Percentiles rank a stretch among this genome's conserved stretches.
Evolutionary conservation across 805 yeast genomes (phyloP).

Genomic region (Candida vartiovaarae): DNA sequence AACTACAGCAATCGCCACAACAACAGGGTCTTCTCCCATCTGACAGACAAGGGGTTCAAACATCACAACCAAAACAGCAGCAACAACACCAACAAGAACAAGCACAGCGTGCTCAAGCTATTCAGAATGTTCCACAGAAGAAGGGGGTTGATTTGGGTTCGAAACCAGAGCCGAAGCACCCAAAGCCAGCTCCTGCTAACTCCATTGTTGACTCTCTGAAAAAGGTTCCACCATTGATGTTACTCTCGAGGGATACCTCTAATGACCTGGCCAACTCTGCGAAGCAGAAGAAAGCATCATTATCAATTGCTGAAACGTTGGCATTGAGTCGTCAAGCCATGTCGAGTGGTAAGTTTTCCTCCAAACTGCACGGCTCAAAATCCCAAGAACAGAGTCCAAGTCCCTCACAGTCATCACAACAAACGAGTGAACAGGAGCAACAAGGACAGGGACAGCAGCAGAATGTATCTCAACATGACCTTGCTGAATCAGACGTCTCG

Average conservation of each 20-base stretch:
- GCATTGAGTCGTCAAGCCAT: conserved; percentile 46
- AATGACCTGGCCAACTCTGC: conserved; percentile 20
- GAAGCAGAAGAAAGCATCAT: conserved; percentile 23
- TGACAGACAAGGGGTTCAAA: not conserved
- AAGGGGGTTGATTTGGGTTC: not conserved
- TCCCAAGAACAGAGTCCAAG: conserved; percentile 1
- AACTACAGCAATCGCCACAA: conserved; percentile 2
- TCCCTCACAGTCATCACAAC: too few species aligned
- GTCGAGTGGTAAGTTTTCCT: conserved; percentile 26
- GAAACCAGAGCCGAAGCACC: conserved; percentile 11
- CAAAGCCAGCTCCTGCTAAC: conserved; percentile 17
- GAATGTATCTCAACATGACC: too few species aligned
- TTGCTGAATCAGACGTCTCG: too few species aligned
- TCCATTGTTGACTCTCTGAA: conserved; percentile 18
- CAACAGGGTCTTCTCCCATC: not conserved
- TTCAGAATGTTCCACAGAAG: not conserved
- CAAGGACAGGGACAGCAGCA: too few species aligned
- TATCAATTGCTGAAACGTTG: conserved; percentile 54
- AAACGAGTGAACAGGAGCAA: too few species aligned
- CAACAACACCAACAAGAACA: not conserved
- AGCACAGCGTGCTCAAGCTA: not conserved
- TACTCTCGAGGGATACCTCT: conserved; percentile 22
- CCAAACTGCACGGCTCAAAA: conserved; percentile 19
- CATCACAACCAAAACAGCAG: not conserved
- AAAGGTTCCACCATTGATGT: conserved; percentile 16